A percentile compares a stretch with the other conserved stretches of the same genome.
phyloP scores from a whole-genome alignment of 2,329 filamentous ascomycete species.

The Neopestalotiopsis rosae region DNA sequence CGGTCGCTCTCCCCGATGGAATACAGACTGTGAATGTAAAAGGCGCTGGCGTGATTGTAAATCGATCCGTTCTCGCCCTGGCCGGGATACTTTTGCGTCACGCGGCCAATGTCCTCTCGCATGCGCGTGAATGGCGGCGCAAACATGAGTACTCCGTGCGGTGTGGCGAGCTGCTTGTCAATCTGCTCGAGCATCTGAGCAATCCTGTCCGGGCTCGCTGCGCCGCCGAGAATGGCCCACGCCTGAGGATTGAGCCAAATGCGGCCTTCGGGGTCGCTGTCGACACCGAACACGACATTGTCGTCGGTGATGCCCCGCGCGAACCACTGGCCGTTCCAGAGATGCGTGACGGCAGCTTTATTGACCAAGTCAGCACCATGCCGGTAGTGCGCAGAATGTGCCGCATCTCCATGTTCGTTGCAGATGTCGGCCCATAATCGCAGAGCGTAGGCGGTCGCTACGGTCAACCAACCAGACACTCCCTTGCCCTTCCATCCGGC shows the following conservation, averaged over 20 bases:
- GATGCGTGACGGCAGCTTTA: constrained; percentile 52
- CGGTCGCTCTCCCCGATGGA: constrained; percentile 53
- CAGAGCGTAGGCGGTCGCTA: constrained; percentile 58
- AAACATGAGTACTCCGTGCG: constrained; percentile 62
- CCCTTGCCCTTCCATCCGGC: constrained; percentile 63
- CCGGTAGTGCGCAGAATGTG: constrained; percentile 50
- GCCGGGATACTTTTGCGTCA: constrained; percentile 63
- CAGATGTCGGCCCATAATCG: constrained; percentile 60
- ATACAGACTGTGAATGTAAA: constrained; percentile 61
- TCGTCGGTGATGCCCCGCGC: constrained; percentile 63
- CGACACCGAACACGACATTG: constrained; percentile 55
- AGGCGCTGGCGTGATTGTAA: constrained; percentile 62
- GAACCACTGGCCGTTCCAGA: constrained; percentile 64
- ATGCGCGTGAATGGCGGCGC: constrained; percentile 58
- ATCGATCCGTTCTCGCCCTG: constrained; percentile 64
- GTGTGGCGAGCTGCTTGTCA: constrained; percentile 56
- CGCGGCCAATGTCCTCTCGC: constrained; percentile 63
- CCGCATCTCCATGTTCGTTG: constrained; percentile 45
- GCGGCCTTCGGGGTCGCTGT: constrained; percentile 55
- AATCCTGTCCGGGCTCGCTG: constrained; percentile 48
- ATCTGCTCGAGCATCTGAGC: constrained; percentile 52
- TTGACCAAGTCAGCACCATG: constrained; percentile 52
- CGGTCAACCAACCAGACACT: constrained; percentile 63
- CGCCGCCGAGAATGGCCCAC: constrained; percentile 60
- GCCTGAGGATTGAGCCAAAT: constrained; percentile 65